Base-by-base conservation (phyloP, 1,284 basidiomycete species). In the Sporisorium iseilematis-ciliati region DNA sequence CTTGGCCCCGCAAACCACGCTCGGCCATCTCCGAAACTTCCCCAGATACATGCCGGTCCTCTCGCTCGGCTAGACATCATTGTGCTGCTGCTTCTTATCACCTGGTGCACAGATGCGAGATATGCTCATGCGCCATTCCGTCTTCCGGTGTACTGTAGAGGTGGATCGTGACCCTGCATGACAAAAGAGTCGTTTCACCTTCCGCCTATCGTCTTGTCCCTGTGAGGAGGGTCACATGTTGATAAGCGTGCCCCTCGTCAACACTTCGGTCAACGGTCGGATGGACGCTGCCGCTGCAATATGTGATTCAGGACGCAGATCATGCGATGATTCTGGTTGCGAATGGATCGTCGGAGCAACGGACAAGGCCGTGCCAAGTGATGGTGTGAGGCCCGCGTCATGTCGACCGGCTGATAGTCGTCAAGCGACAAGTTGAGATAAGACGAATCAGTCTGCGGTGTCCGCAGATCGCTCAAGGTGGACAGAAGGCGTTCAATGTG, bases 21-120 rank as follows among this genome's bases (percentile, higher is more conserved):
- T 73, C 70, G 70, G 70, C 48, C 60, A 57, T 64, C 56, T 73
- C 70, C 70, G 70, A 73, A 60, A 46, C 65, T 63, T 58, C 59
- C 59, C 65, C 56, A 49, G 25, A 31, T 48, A 43, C 40, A 38
- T 38, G 35, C 14, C 35, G 35, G 3, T 16, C 35, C 38, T 25
- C 21, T 4, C 41, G 6, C n/a, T 29, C 26, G 4, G 3, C 29
- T 25, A 16, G 33, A 38, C 35, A 26, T 25, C 20, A 8, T 6
- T 20, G 51, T n/a, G 41, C 14, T 18, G 21, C 18, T 33, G 5
- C n/a, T 33, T n/a, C 35, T 55, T 57, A 35, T 46, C 42, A 38
- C 46, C 12, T n/a, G 10, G n/a, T n/a, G 7, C 23, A 11, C 54
- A n/a, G 11, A 26, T 42, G 25, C 25, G 12, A 8, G 35, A 41